Evolutionary conservation across 192 early-diverging fungal species (phyloP).

Genomic region (Thoreauomyces humboldtii): DNA sequence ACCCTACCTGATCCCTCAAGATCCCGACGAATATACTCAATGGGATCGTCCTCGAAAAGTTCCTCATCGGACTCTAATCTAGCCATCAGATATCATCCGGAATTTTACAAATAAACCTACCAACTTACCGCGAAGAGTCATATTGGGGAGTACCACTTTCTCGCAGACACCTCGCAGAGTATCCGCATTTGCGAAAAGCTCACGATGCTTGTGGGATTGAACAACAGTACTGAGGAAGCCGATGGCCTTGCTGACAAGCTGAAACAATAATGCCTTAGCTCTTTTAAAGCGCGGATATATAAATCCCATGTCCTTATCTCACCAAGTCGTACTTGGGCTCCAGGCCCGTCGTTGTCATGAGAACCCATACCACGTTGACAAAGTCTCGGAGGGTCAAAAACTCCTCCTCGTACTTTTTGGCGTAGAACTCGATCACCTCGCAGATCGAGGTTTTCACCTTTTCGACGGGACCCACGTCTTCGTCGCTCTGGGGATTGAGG

Average conservation of each 20-base stretch:
- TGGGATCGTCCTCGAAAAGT: conserved; percentile 94
- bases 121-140: conserved; percentile 67
- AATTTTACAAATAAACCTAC: background rate
- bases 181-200: conserved; percentile 71
- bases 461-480: conserved; percentile 78
- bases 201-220: conserved; percentile 64
- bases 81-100: background rate
- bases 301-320: background rate
- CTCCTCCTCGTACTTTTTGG: conserved; percentile 86
- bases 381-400: conserved; percentile 79
- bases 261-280: background rate
- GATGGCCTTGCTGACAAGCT: conserved; percentile 88
- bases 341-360: conserved; percentile 72
- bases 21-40: conserved; percentile 91
- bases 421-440: conserved; percentile 88
- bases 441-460: conserved; percentile 92
- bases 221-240: conserved; percentile 86
- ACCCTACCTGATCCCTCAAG: conserved; percentile 63
- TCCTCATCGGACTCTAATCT: conserved; percentile 83
- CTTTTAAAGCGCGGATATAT: background rate
- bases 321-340: conserved; percentile 81
- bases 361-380: conserved; percentile 81
- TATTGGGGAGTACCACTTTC: conserved; percentile 90
- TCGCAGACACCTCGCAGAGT: conserved; percentile 82
- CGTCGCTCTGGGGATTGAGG: conserved; percentile 63